A percentile compares a stretch with the other conserved stretches of the same genome.
Conservation (phyloP, 257 asterid genomes). For the Linaria vulgaris region DNA sequence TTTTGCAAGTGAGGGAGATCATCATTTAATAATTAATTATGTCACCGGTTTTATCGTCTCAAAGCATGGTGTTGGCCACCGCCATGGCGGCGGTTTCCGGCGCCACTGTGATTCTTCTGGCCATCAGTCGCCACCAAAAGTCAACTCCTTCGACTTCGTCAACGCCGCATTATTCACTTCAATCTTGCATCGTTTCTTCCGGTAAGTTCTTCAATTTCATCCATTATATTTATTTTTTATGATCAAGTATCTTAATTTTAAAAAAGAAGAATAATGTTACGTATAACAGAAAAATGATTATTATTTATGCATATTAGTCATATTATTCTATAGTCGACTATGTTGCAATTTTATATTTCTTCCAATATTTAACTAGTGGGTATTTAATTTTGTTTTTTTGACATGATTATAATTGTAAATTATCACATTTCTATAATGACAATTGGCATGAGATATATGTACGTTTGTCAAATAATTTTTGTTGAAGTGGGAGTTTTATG, state of each 20-base stretch:
- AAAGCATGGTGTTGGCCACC: slow-evolving; percentile 69
- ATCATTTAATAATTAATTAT: slow-evolving; percentile 8
- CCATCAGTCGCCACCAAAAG: slow-evolving; percentile 58
- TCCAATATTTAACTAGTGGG: no score
- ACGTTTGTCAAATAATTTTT: no score
- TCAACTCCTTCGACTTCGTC: slow-evolving; percentile 31
- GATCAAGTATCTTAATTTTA: neutral
- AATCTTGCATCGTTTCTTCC: slow-evolving; percentile 49
- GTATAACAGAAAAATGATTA: no score
- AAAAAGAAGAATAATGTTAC: no score
- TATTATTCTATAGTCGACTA: no score
- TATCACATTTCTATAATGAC: no score
- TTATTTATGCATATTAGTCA: no score
- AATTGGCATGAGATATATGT: no score
- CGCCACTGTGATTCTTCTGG: slow-evolving; percentile 72
- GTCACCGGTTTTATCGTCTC: slow-evolving; percentile 61
- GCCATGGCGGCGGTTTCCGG: slow-evolving; percentile 98
- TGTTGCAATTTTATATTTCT: no score
- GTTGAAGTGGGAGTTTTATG: no score
- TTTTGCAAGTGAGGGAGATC: neutral
- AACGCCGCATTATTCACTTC: slow-evolving; percentile 32
- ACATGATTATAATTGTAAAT: no score
- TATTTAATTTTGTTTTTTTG: no score
- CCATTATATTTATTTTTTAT: neutral
- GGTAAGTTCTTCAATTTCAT: slow-evolving; percentile 29